phyloP scores from a whole-genome alignment of 768 basidiomycete species.

The Bullera alba region DNA sequence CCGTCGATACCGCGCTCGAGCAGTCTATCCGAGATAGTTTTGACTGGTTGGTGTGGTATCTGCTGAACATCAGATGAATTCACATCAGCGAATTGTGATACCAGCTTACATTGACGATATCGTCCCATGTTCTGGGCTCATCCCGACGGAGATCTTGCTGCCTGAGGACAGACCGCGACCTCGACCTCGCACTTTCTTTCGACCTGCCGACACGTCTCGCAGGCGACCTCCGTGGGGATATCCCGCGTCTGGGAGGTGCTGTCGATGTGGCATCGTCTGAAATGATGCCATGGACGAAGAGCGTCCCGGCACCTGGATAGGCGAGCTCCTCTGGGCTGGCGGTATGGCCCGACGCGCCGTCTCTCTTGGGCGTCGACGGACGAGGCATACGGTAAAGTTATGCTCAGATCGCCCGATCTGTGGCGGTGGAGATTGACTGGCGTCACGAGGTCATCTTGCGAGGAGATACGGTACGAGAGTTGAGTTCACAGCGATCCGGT shows the following conservation, averaged over 20 bases:
- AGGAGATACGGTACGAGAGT: too few relatives aligned
- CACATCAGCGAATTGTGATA: background rate
- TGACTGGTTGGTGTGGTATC: conserved; percentile 14
- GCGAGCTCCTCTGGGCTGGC: conserved; percentile 20
- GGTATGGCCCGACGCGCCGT: too few relatives aligned
- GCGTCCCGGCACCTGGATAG: conserved; percentile 28
- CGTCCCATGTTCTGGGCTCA: conserved; percentile 12
- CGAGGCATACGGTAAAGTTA: too few relatives aligned
- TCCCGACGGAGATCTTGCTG: too few relatives aligned
- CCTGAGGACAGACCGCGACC: background rate
- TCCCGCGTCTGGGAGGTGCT: background rate
- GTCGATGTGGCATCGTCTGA: background rate
- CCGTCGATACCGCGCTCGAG: conserved; percentile 45
- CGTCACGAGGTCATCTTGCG: too few relatives aligned
- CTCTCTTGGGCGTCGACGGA: too few relatives aligned
- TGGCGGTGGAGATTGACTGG: too few relatives aligned
- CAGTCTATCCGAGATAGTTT: conserved; percentile 42
- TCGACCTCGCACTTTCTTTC: too few relatives aligned
- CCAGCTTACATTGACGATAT: conserved; percentile 19
- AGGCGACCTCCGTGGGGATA: too few relatives aligned
- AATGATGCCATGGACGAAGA: conserved; percentile 18
- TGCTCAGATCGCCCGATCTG: too few relatives aligned
- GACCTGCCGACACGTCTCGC: background rate
- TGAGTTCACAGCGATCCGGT: too few relatives aligned
- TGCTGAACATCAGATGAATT: background rate